These are phyloP conservation scores for Cladosporium phlei DNA, from an alignment of 2,329 filamentous ascomycete genomes.

Conservation along the genomic window DNA sequence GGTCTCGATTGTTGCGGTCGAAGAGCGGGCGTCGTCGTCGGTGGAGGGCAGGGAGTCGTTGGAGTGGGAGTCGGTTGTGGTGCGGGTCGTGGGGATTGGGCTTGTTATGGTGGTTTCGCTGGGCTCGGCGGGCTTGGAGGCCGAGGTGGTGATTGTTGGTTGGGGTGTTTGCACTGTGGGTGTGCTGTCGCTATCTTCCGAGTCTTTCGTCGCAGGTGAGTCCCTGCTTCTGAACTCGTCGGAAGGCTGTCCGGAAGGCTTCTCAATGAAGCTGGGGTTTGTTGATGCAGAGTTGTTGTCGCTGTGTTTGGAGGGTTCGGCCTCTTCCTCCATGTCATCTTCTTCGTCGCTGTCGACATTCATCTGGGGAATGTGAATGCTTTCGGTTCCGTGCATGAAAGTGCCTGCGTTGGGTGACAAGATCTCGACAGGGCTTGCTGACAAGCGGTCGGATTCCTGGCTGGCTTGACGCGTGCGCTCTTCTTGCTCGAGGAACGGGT, in stretches of 20 bases:
- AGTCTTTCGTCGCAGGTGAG: background rate
- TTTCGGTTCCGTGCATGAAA: slow-evolving; percentile 36
- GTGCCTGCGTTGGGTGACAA: slow-evolving; percentile 42
- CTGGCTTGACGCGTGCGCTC: slow-evolving; percentile 20
- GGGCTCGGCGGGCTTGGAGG: background rate
- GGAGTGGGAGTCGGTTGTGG: background rate
- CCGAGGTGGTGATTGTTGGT: slow-evolving; percentile 5
- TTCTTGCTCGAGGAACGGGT: slow-evolving; percentile 25
- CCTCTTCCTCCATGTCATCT: slow-evolving; percentile 11
- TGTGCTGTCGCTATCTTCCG: slow-evolving; percentile 26
- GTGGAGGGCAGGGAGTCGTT: slow-evolving; percentile 1
- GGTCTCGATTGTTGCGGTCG: slow-evolving; percentile 8
- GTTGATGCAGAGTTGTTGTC: slow-evolving; percentile 4
- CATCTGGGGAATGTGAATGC: slow-evolving; percentile 30
- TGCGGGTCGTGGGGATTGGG: background rate
- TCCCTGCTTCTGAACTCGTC: background rate
- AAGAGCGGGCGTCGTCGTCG: slow-evolving; percentile 7
- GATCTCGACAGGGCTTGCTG: slow-evolving; percentile 64
- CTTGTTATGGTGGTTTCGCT: no score
- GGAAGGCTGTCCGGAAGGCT: background rate
- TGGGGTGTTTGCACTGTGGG: slow-evolving; percentile 28
- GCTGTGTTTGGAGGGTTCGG: background rate
- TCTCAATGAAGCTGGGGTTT: slow-evolving; percentile 12
- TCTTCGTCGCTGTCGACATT: slow-evolving; percentile 17
- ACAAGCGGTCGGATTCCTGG: slow-evolving; percentile 45